A percentile compares a stretch with the other conserved stretches of the same genome.
phyloP scores from a whole-genome alignment of 2,329 filamentous ascomycete species.

The Clonostachys rosea region DNA sequence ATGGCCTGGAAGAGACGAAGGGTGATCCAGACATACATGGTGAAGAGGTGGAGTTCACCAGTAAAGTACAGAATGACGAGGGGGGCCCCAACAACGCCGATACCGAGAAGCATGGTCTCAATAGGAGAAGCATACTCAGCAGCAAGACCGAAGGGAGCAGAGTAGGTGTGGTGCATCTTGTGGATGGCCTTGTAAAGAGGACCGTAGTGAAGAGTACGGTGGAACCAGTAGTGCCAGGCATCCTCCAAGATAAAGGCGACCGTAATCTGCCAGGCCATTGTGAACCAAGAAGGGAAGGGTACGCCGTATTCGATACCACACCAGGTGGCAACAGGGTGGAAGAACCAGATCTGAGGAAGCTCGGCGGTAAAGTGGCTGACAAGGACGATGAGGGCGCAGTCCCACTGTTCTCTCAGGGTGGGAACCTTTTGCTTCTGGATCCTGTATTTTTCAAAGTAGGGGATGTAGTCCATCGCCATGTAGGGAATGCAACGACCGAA shows the following conservation, averaged over 20 bases:
- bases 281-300: constrained; percentile 81
- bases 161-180: constrained; percentile 99
- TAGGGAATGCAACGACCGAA: constrained; percentile 89
- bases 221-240: constrained; percentile 97
- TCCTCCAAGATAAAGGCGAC: constrained; percentile 97
- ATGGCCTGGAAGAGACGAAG: constrained; percentile 95
- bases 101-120: constrained; percentile 89
- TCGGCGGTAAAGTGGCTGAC: constrained; percentile 97
- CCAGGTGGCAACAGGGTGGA: constrained; percentile 93
- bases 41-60: constrained; percentile 86
- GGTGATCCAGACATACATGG: constrained; percentile 97
- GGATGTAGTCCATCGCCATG: constrained; percentile 86
- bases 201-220: constrained; percentile 89
- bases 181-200: constrained; percentile 95
- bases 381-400: constrained; percentile 89
- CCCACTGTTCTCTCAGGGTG: constrained; percentile 88
- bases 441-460: constrained; percentile 90
- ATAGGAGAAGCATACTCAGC: constrained; percentile 98
- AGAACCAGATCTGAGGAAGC: constrained; percentile 97
- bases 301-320: constrained; percentile 85
- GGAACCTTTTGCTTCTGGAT: constrained; percentile 88
- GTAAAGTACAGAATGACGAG: constrained; percentile 81
- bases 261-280: constrained; percentile 85
- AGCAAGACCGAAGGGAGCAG: constrained; percentile 90
- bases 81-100: constrained; percentile 78